phyloP scores from a whole-genome alignment of 805 yeast species.

The Hanseniaspora nectarophila region DNA sequence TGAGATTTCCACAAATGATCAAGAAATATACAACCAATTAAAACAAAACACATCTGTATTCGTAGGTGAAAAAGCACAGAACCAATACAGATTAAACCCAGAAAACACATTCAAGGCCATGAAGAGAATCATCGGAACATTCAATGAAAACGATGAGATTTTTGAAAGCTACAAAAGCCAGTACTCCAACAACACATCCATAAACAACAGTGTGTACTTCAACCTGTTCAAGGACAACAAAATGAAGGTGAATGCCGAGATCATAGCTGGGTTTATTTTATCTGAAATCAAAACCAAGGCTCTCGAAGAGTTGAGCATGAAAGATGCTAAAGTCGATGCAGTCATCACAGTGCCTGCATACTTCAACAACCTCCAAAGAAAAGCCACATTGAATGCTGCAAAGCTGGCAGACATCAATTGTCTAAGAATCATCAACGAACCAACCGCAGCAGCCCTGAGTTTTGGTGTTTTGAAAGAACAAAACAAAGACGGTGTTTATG shows the following conservation, averaged over 20 bases:
- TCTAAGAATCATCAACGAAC: conserved; percentile 67
- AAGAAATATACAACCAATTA: conserved; percentile 17
- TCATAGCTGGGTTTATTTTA: conserved; percentile 58
- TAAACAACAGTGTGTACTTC: conserved; percentile 30
- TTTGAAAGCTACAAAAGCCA: conserved; percentile 2
- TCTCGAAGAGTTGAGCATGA: conserved; percentile 58
- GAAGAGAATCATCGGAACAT: conserved; percentile 66
- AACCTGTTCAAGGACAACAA: conserved; percentile 59
- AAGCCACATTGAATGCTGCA: conserved; percentile 74
- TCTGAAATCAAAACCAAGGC: conserved; percentile 50
- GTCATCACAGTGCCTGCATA: conserved; percentile 80
- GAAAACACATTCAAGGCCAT: conserved; percentile 73
- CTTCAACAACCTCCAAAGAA: conserved; percentile 71
- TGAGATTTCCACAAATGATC: neutral
- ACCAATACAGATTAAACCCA: conserved; percentile 67
- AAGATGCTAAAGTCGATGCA: conserved; percentile 38
- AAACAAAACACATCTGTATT: conserved; percentile 35
- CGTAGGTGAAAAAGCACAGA: conserved; percentile 61
- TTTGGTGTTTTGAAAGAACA: conserved; percentile 52
- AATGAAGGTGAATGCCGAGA: conserved; percentile 33
- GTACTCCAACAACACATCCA: neutral
- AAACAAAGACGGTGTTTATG: conserved; percentile 29
- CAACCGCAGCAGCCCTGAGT: conserved; percentile 78
- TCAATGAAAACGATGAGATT: conserved; percentile 55
- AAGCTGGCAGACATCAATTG: conserved; percentile 63